A percentile compares a stretch with the other conserved stretches of the same genome.
Evolutionary conservation across 2,329 filamentous ascomycete genomes (phyloP).

Genomic region (Microcyclosporella mali): DNA sequence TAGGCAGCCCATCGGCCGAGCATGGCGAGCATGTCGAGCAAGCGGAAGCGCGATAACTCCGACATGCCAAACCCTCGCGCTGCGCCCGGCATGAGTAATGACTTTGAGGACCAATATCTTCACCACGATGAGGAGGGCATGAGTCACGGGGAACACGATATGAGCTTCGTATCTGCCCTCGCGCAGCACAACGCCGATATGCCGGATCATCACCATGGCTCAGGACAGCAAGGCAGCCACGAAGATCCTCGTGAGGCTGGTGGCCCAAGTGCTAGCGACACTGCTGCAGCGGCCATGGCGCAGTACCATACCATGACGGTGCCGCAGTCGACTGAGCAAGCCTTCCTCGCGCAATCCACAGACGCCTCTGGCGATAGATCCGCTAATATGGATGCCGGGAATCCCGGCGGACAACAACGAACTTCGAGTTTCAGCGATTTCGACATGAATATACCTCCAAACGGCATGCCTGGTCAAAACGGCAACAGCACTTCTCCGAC

Average conservation of each 20-base stretch:
- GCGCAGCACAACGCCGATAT: slow-evolving; percentile 27
- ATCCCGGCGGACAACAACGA: slow-evolving; percentile 12
- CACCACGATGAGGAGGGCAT: slow-evolving; percentile 30
- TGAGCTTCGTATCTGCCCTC: slow-evolving; percentile 35
- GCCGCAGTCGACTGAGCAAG: slow-evolving; percentile 50
- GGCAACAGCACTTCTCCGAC: slow-evolving; percentile 17
- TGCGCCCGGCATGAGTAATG: slow-evolving; percentile 26
- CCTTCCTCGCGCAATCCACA: slow-evolving; percentile 33
- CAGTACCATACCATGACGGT: slow-evolving; percentile 51
- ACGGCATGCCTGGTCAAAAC: slow-evolving; percentile 5
- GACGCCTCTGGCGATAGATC: slow-evolving; percentile 17
- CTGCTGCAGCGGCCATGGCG: slow-evolving; percentile 52
- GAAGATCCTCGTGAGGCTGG: slow-evolving; percentile 24
- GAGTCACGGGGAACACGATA: slow-evolving; percentile 35
- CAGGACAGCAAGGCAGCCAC: slow-evolving; percentile 14
- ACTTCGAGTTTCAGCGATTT: slow-evolving; percentile 21
- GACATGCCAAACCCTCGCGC: slow-evolving; percentile 37
- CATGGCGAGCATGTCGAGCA: slow-evolving; percentile 32
- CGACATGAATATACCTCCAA: slow-evolving; percentile 9
- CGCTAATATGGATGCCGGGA: slow-evolving; percentile 17
- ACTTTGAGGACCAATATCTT: slow-evolving; percentile 32
- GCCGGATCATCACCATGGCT: slow-evolving; percentile 6
- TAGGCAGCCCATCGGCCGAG: background rate
- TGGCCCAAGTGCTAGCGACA: slow-evolving; percentile 49
- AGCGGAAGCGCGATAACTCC: slow-evolving; percentile 43